Conservation (phyloP, 257 asterid species). For the Nicotiana attenuata region DNA sequence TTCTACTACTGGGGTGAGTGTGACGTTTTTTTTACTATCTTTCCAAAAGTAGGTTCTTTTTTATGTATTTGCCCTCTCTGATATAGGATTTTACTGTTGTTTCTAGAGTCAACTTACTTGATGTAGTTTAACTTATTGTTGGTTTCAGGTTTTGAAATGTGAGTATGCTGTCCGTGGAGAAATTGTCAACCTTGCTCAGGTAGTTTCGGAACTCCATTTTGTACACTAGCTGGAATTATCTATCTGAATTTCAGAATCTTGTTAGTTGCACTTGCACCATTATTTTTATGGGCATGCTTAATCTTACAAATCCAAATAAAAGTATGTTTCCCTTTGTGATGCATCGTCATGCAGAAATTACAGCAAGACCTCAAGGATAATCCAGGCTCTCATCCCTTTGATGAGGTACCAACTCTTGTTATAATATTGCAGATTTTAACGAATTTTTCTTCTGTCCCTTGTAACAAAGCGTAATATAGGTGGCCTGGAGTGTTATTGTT, state of each 20-base stretch:
- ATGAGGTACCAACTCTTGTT: constrained; percentile 38
- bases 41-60: background rate
- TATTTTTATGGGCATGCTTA: background rate
- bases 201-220: constrained; percentile 13
- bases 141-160: constrained; percentile 69
- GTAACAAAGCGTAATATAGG: background rate
- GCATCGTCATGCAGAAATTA: constrained; percentile 33
- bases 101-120: background rate
- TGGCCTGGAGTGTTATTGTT: background rate
- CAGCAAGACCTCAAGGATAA: constrained; percentile 45
- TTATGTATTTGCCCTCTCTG: background rate
- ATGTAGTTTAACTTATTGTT: background rate
- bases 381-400: constrained; percentile 50
- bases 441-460: background rate
- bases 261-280: background rate
- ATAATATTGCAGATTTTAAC: background rate
- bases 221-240: background rate
- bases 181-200: constrained; percentile 91
- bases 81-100: background rate
- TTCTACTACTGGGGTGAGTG: no score
- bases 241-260: background rate
- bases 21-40: no score
- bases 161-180: constrained; percentile 99
- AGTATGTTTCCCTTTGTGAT: background rate
- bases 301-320: background rate